A percentile compares a stretch with the other conserved stretches of the same genome.
phyloP scores from a whole-genome alignment of 768 basidiomycete genomes.

The Saitozyma podzolica region DNA sequence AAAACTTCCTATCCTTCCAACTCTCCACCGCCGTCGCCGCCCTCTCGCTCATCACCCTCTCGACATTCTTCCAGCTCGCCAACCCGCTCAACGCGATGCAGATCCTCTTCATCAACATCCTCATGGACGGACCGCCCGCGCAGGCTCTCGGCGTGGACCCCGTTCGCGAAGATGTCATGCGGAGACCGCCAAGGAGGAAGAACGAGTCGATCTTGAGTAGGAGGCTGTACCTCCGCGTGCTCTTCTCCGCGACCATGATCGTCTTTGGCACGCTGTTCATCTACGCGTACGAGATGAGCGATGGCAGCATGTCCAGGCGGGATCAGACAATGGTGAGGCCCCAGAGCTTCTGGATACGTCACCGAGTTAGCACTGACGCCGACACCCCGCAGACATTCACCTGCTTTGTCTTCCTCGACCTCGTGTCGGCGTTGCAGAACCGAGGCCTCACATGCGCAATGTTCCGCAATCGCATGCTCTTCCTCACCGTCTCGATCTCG shows the following conservation, averaged over 20 bases:
- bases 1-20: slow-evolving; percentile 96
- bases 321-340: slow-evolving; percentile 92
- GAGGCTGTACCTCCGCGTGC: slow-evolving; percentile 71
- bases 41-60: slow-evolving; percentile 88
- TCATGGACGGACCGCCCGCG: slow-evolving; percentile 98
- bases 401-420: slow-evolving; percentile 93
- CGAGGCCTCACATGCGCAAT: slow-evolving; percentile 84
- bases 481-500: slow-evolving; percentile 82
- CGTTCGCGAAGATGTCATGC: slow-evolving; percentile 90
- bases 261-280: slow-evolving; percentile 84
- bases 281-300: slow-evolving; percentile 77
- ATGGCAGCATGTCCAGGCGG: slow-evolving; percentile 76
- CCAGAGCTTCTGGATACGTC: background rate
- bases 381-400: slow-evolving; percentile 78
- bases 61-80: slow-evolving; percentile 81
- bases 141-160: slow-evolving; percentile 97
- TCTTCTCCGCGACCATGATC: slow-evolving; percentile 92
- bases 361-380: slow-evolving; percentile 7
- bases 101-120: slow-evolving; percentile 97
- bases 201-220: slow-evolving; percentile 81
- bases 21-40: slow-evolving; percentile 96
- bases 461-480: slow-evolving; percentile 76
- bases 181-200: slow-evolving; percentile 86
- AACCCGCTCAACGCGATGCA: slow-evolving; percentile 98
- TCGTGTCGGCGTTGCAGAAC: slow-evolving; percentile 91